Percentiles rank a stretch among this genome's conserved stretches.
phyloP scores from a whole-genome alignment of 164 flowering plant species.

The Kingdonia uniflora region DNA sequence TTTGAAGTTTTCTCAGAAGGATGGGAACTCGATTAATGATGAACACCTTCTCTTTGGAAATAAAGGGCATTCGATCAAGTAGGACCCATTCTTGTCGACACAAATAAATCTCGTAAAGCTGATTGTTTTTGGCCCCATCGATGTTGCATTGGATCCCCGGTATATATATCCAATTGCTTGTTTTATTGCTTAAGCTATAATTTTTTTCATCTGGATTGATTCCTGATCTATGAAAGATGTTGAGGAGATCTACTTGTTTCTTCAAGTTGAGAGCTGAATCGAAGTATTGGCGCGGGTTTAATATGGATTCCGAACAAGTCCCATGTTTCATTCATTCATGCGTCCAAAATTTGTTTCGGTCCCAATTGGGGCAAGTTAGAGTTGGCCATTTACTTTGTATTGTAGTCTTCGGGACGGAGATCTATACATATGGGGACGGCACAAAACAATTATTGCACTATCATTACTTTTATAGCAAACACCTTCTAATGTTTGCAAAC shows the following conservation, averaged over 20 bases:
- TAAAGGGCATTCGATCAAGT: constrained; percentile 33
- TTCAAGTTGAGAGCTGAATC: constrained; percentile 25
- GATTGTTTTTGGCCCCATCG: constrained; percentile 25
- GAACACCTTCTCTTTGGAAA: constrained; percentile 29
- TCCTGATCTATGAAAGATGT: constrained; percentile 21
- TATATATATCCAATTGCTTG: constrained; percentile 18
- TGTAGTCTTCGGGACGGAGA: constrained; percentile 11
- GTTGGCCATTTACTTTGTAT: constrained; percentile 32
- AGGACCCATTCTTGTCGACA: constrained; percentile 27
- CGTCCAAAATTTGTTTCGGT: constrained; percentile 23
- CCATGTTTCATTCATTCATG: constrained; percentile 44
- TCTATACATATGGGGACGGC: too few species aligned
- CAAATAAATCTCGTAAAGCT: constrained; percentile 41
- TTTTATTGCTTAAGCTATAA: constrained; percentile 30
- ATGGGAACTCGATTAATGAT: constrained; percentile 27
- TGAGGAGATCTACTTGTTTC: constrained; percentile 17
- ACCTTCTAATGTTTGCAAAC: too few species aligned
- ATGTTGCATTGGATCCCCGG: constrained; percentile 36
- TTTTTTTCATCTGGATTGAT: constrained; percentile 26
- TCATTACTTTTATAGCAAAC: too few species aligned
- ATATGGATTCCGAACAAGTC: constrained; percentile 31
- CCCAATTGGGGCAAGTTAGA: constrained; percentile 25
- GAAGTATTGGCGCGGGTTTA: constrained; percentile 28
- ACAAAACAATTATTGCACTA: too few species aligned
- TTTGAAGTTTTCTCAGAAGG: too few species aligned